Percentiles rank a stretch among this genome's conserved stretches.
phyloP scores from a whole-genome alignment of 352 stramenopile species.

The Phytophthora constricta region DNA sequence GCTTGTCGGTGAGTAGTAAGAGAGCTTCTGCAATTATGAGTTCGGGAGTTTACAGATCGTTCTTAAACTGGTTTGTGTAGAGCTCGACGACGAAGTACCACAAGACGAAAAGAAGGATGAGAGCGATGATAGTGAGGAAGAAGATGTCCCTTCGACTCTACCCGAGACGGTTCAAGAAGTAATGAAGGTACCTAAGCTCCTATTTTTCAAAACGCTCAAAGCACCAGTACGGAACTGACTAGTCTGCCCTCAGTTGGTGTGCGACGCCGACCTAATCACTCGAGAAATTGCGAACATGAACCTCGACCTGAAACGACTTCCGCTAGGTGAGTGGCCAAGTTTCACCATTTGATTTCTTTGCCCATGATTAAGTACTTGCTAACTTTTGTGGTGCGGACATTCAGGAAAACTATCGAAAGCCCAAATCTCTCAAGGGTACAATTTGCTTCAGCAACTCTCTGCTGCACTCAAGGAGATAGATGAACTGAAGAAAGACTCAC shows the following conservation, averaged over 20 bases:
- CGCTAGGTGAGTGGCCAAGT: constrained; percentile 38
- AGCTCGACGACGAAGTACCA: constrained; percentile 45
- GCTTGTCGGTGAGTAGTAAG: constrained; percentile 54
- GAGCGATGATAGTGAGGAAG: constrained; percentile 44
- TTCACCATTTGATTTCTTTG: neutral
- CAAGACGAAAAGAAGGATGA: constrained; percentile 47
- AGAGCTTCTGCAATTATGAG: neutral
- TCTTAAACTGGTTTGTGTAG: constrained; percentile 16
- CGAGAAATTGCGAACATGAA: constrained; percentile 60
- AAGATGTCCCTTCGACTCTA: constrained; percentile 38
- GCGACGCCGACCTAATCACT: constrained; percentile 54
- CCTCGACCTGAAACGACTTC: constrained; percentile 59
- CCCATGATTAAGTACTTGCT: neutral
- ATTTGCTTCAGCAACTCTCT: constrained; percentile 59
- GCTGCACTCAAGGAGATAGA: constrained; percentile 54
- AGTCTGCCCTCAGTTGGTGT: constrained; percentile 64
- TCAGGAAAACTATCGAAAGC: constrained; percentile 55
- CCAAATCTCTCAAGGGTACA: constrained; percentile 73
- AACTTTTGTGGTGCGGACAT: neutral
- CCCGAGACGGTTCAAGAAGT: constrained; percentile 48
- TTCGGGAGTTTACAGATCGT: neutral
- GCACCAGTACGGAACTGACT: too few species aligned
- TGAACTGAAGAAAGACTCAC: constrained; percentile 34
- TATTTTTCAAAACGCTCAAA: too few species aligned
- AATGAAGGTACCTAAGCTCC: constrained; percentile 33